Percentiles rank a stretch among this genome's conserved stretches.
These are phyloP conservation scores for Fusarium pseudoanthophilum DNA, from an alignment of 2,329 filamentous ascomycete species.

Conservation along the genomic window DNA sequence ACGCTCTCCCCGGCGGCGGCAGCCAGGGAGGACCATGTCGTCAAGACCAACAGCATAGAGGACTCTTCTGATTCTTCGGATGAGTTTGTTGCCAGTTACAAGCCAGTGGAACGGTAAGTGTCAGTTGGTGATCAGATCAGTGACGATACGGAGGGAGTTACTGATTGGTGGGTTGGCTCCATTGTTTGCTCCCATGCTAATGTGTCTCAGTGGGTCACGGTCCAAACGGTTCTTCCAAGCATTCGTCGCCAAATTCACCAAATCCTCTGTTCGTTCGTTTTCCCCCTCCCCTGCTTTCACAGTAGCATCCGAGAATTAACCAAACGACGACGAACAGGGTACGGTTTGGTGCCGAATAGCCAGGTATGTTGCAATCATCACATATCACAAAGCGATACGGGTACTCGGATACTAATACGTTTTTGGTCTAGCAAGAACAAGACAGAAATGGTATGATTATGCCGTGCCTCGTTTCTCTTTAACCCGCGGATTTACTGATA, in stretches of 20 bases:
- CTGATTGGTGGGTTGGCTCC: neutral
- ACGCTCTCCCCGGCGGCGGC: constrained; percentile 35
- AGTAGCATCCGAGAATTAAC: constrained; percentile 7
- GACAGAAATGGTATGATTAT: constrained; percentile 39
- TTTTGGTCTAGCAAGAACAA: constrained; percentile 35
- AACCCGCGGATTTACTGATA: constrained; percentile 16
- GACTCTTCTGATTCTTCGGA: constrained; percentile 40
- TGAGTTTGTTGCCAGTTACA: constrained; percentile 29
- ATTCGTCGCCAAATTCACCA: constrained; percentile 37
- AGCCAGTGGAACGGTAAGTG: constrained; percentile 33
- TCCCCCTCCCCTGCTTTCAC: neutral
- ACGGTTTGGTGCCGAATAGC: constrained; percentile 34
- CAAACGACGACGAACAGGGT: constrained; percentile 17
- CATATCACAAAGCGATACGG: neutral
- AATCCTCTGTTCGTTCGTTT: constrained; percentile 35
- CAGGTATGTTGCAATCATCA: constrained; percentile 24
- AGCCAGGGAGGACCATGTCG: constrained; percentile 21
- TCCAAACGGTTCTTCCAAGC: constrained; percentile 39
- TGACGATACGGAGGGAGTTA: neutral
- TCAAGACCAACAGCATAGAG: constrained; percentile 1
- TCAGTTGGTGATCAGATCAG: neutral
- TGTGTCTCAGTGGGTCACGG: constrained; percentile 21
- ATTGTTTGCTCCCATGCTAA: constrained; percentile 20
- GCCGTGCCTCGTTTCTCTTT: neutral
- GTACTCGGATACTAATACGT: constrained; percentile 7